Evolutionary conservation across 1,284 basidiomycete genomes (phyloP).

Genomic region (Marasmius tenuissimus): DNA sequence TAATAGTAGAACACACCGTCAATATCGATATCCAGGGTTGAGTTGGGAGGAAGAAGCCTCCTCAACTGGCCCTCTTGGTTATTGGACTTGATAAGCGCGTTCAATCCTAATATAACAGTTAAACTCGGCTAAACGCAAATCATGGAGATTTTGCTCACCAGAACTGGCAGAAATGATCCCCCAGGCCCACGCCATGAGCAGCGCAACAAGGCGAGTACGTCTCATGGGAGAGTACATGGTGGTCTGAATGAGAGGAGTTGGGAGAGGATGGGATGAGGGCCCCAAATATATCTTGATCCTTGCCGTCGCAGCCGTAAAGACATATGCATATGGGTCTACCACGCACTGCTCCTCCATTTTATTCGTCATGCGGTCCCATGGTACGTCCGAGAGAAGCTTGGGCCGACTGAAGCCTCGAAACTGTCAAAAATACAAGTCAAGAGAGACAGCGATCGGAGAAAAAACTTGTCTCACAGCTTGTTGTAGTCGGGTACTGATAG

Average conservation of each 20-base stretch:
- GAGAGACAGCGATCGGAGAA: too few relatives aligned
- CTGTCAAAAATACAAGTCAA: too few relatives aligned
- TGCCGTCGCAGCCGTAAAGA: too few relatives aligned
- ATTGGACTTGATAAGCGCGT: slow-evolving; percentile 41
- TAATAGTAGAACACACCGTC: slow-evolving; percentile 22
- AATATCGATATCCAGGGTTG: slow-evolving; percentile 31
- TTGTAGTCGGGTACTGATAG: too few relatives aligned
- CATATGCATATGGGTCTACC: too few relatives aligned
- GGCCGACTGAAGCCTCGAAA: too few relatives aligned
- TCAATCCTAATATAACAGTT: slow-evolving; percentile 29
- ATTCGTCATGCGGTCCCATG: too few relatives aligned
- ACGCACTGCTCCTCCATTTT: too few relatives aligned
- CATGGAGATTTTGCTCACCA: slow-evolving; percentile 12
- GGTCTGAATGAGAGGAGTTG: slow-evolving; percentile 1
- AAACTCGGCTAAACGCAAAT: not conserved
- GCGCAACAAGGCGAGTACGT: slow-evolving; percentile 18
- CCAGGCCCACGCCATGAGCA: slow-evolving; percentile 26
- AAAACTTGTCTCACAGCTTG: too few relatives aligned
- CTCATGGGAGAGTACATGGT: slow-evolving; percentile 14
- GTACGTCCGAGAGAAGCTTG: too few relatives aligned
- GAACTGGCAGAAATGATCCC: slow-evolving; percentile 24
- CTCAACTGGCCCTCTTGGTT: slow-evolving; percentile 29
- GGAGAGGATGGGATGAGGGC: not conserved
- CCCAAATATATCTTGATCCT: not conserved
- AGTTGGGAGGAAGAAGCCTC: slow-evolving; percentile 26